Conservation (phyloP, 1,284 basidiomycete species). For the Sphaerobolus stellatus region DNA sequence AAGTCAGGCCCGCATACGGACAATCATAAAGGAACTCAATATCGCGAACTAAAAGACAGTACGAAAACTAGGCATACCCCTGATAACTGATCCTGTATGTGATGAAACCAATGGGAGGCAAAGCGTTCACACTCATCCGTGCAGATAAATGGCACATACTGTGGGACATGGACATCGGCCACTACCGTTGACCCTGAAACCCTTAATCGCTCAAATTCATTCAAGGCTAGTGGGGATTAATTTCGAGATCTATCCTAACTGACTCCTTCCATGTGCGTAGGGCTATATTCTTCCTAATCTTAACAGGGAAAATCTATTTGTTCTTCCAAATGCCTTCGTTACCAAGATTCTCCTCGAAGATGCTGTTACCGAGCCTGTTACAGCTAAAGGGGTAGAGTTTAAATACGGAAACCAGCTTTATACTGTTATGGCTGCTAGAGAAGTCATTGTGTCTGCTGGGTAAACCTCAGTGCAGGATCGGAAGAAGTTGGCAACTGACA, state of each 20-base stretch:
- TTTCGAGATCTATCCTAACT: not conserved
- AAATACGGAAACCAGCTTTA: slow-evolving; percentile 20
- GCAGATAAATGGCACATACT: not conserved
- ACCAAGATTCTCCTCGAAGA: slow-evolving; percentile 16
- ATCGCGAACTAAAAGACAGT: not conserved
- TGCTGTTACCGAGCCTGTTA: slow-evolving; percentile 8
- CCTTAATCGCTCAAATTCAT: slow-evolving; percentile 5
- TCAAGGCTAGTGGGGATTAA: slow-evolving; percentile 1
- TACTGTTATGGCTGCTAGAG: slow-evolving; percentile 23
- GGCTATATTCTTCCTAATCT: slow-evolving; percentile 22
- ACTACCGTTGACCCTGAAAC: slow-evolving; percentile 6
- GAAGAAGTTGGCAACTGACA: not conserved
- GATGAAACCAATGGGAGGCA: not conserved
- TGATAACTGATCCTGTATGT: not conserved
- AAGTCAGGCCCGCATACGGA: not conserved
- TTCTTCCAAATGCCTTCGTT: slow-evolving; percentile 22
- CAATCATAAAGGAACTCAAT: not conserved
- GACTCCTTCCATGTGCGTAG: slow-evolving; percentile 11
- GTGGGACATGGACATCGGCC: not conserved
- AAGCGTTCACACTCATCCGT: not conserved
- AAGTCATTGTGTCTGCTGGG: slow-evolving; percentile 28
- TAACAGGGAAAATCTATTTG: slow-evolving; percentile 21
- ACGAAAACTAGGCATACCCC: not conserved
- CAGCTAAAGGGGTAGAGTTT: slow-evolving; percentile 31
- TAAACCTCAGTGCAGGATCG: slow-evolving; percentile 10